Evolutionary conservation across 192 early-diverging fungal genomes (phyloP).

Genomic region (Podila epigama): DNA sequence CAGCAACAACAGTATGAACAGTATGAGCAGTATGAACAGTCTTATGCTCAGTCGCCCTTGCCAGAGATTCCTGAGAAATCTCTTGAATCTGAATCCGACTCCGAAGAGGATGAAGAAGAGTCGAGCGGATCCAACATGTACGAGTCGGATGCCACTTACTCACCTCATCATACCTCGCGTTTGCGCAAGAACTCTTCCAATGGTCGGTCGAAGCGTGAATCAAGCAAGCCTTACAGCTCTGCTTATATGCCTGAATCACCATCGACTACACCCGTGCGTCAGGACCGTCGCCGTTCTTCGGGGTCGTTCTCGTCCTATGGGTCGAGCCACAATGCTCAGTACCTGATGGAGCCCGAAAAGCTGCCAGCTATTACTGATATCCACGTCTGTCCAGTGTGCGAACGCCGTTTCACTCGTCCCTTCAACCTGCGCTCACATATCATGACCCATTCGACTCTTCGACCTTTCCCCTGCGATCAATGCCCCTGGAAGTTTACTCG

Average conservation of each 20-base stretch:
- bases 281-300: slow-evolving; percentile 37
- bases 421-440: slow-evolving; percentile 83
- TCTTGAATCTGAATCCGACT: slow-evolving; percentile 26
- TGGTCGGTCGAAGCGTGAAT: slow-evolving; percentile 14
- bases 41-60: slow-evolving; percentile 3
- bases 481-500: slow-evolving; percentile 85
- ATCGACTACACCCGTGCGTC: slow-evolving; percentile 16
- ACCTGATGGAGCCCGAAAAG: slow-evolving; percentile 24
- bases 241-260: slow-evolving; percentile 16
- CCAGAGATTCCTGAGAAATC: slow-evolving; percentile 22
- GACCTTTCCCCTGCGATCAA: slow-evolving; percentile 74
- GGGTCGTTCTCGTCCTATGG: slow-evolving; percentile 24
- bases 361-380: slow-evolving; percentile 39
- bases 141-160: slow-evolving; percentile 20
- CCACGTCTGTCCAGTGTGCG: slow-evolving; percentile 43
- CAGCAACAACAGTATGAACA: background rate
- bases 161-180: background rate
- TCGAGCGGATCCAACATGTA: background rate
- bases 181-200: slow-evolving; percentile 6
- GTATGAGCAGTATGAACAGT: background rate
- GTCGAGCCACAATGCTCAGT: background rate
- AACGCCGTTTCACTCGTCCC: slow-evolving; percentile 66
- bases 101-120: slow-evolving; percentile 18
- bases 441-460: slow-evolving; percentile 76
- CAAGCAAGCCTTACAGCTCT: slow-evolving; percentile 14